Evolutionary conservation across 2,329 filamentous ascomycete species (phyloP), one percentile per base, ranked within the genome.

Genomic region (Sphaerulina musiva): DNA sequence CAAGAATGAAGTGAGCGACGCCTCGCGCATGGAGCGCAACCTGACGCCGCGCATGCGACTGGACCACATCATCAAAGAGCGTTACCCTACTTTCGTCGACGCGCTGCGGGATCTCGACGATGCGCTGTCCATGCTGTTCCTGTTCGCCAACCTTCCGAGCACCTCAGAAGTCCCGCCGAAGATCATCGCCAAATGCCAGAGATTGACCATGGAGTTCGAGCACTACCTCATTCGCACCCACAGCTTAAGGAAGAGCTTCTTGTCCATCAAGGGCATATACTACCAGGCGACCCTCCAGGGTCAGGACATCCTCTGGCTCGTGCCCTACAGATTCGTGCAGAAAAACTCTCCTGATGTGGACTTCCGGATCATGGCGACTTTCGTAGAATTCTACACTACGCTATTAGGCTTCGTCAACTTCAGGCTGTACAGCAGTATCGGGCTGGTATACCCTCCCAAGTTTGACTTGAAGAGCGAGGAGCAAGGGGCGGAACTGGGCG

Each of bases 191-290:
- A 86, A 90, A 61, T 98, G 93, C 77, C 91, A 97, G 76, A 85
- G 89, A 52, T 77, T 98, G 51, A 92, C 86, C 66, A 85, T 92
- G 71, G 93, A 98, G 75, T 98, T 98, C 73, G 87, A 97, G 75
- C 93, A 97, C 77, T 98, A 95, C 73, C 80, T 98, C 59, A 98
- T 98, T 69, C 82, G 85, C 45, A 95, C 92, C 41, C 84, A 95
- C 74, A 90, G 88, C 65, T 76, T 98, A 64, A 87, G 89, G 68
- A 97, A 96, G 76, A 95, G 91, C 0, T 98, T 98, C 77, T 76
- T 98, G 61, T 95, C 90, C 1, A 97, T 98, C 75, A 98, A 98
- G 79, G 93, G 93, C 58, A 97, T 98, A 67, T 98, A 98, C 77
- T 98, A 97, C 74, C 92, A 97, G 75, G 93, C 92, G 23, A 96